Evolutionary conservation across 2,329 filamentous ascomycete species (phyloP), one percentile per base, ranked within the genome.

Genomic region (Fusarium phyllophilum): DNA sequence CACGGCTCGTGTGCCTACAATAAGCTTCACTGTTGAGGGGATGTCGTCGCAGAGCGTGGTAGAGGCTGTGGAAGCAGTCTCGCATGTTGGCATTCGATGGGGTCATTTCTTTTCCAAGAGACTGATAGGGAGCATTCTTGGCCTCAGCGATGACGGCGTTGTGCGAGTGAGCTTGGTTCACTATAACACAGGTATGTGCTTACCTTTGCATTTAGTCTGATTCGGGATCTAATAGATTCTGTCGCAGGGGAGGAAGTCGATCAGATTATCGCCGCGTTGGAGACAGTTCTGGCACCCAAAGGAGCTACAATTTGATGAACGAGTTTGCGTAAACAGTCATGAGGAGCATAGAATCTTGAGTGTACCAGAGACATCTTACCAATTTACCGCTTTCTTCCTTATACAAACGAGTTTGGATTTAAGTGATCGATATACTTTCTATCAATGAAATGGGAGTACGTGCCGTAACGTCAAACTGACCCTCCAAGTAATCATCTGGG

Each of bases 101-200:
- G 56, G 56, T 39, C 56, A 59, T 18, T 59, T 59, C 56, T 59
- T 59, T 39, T 59, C 56, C 14, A 59, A 59, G 44, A 59, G 56
- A 39, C 6, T 59, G 42, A 26, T 15, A 13, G 56, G 31, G 34
- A 59, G n/a, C 3, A 39, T 39, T 15, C 56, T 59, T 22, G 42
- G 56, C 14, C 56, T 59, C 33, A 31, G 24, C 6, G 56, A 59
- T 59, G 56, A 59, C 18, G 56, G 56, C 4, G 56, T 59, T 15
- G 34, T 59, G 20, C 44, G 56, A 4, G 56, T 59, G 56, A 59
- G 56, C 44, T 48, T 59, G 33, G 56, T 59, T 39, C 56, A 59
- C 12, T 59, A 59, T 24, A 59, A 59, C 17, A 59, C 56, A 29
- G 56, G 56, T 59, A 38, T 45, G 55, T 58, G 2, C 7, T 3